Evolutionary conservation across 768 basidiomycete species (phyloP).

Genomic region (Daedaleopsis sinensis): DNA sequence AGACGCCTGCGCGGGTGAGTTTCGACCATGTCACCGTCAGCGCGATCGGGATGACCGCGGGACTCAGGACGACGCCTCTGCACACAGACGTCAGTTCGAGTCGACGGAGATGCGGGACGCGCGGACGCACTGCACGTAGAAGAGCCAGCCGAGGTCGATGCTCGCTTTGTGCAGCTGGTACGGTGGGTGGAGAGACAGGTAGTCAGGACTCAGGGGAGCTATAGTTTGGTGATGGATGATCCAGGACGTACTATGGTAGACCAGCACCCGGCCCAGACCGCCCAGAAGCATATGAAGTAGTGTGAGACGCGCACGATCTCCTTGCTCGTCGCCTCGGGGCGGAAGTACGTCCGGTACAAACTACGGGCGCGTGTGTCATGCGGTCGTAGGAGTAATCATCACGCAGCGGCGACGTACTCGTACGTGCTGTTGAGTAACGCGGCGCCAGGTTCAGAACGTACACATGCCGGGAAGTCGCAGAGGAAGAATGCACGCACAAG

Average conservation of each 20-base stretch:
- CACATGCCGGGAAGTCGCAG: not conserved
- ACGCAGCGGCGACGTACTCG: slow-evolving; percentile 37
- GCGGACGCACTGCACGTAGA: slow-evolving; percentile 47
- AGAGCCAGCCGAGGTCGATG: slow-evolving; percentile 52
- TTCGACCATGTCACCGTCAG: slow-evolving; percentile 52
- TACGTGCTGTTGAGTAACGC: slow-evolving; percentile 39
- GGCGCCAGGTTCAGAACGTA: not conserved
- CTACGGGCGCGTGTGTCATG: slow-evolving; percentile 10
- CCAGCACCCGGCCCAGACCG: slow-evolving; percentile 42
- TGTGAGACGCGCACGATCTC: slow-evolving; percentile 40
- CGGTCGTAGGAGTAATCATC: not conserved
- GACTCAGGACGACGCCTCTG: slow-evolving; percentile 52
- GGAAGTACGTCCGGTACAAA: slow-evolving; percentile 37
- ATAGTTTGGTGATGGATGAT: not conserved
- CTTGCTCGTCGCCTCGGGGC: slow-evolving; percentile 33
- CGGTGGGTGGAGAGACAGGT: not conserved
- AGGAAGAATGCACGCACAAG: slow-evolving; percentile 32
- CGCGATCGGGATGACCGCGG: slow-evolving; percentile 53
- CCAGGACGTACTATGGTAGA: slow-evolving; percentile 33
- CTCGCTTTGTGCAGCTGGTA: slow-evolving; percentile 44
- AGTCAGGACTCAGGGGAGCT: not conserved
- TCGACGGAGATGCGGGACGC: not conserved
- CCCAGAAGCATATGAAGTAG: slow-evolving; percentile 37
- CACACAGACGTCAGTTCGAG: not conserved
- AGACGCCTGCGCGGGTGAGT: slow-evolving; percentile 42